Percentiles rank a stretch among this genome's conserved stretches.
Evolutionary conservation across 345 rosid species (phyloP).

Genomic region (Melaleuca quinquenervia): DNA sequence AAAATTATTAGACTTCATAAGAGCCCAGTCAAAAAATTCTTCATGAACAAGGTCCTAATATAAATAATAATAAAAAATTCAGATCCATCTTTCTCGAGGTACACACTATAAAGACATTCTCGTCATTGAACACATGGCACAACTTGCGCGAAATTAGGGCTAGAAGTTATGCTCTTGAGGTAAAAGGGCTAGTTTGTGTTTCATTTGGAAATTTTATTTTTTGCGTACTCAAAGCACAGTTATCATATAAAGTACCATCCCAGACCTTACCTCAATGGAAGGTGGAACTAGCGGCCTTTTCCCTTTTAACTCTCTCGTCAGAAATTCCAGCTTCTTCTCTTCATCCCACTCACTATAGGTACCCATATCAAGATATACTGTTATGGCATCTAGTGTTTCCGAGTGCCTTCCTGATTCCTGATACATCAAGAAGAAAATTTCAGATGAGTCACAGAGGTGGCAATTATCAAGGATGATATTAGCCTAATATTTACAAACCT

Average conservation of each 20-base stretch:
- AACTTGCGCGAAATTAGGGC: background rate
- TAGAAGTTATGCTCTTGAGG: background rate
- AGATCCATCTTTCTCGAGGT: background rate
- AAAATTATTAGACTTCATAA: background rate
- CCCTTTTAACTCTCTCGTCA: slow-evolving; percentile 80
- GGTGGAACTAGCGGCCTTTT: slow-evolving; percentile 89
- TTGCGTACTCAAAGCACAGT: background rate
- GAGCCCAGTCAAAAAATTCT: background rate
- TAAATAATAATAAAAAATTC: background rate
- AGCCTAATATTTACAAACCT: slow-evolving; percentile 28
- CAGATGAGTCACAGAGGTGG: background rate
- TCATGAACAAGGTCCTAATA: background rate
- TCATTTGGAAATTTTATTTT: background rate
- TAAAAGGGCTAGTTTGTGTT: background rate
- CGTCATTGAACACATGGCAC: background rate
- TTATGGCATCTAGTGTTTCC: slow-evolving; percentile 78
- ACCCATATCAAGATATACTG: slow-evolving; percentile 86
- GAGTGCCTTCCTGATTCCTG: slow-evolving; percentile 93
- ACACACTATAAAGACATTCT: background rate
- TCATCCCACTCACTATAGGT: slow-evolving; percentile 94
- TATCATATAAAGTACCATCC: background rate
- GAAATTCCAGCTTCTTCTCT: slow-evolving; percentile 75
- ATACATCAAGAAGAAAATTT: slow-evolving; percentile 1
- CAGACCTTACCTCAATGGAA: slow-evolving; percentile 52
- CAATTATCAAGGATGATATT: background rate